Conservation (phyloP, 306 rosid species). For the Gynostemma pentaphyllum region DNA sequence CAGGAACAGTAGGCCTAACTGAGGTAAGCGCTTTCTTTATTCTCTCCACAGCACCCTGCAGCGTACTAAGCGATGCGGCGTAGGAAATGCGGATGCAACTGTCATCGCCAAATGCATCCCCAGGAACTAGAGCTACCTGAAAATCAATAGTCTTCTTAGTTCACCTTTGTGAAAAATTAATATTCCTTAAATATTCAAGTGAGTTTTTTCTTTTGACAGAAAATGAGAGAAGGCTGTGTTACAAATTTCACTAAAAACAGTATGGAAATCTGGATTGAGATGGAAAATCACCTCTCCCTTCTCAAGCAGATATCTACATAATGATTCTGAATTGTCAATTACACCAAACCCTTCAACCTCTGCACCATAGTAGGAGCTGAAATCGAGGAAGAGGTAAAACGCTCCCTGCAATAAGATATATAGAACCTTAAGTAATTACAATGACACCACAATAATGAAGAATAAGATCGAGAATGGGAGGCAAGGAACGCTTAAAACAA, state of each 20-base stretch:
- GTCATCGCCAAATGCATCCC: conserved; percentile 85
- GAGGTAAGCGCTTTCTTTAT: conserved; percentile 53
- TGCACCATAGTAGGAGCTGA: conserved; percentile 72
- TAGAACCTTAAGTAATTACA: not conserved
- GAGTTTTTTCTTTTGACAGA: not conserved
- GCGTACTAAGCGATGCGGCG: conserved; percentile 64
- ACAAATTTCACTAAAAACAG: not conserved
- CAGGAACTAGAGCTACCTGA: conserved; percentile 93
- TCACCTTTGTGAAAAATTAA: not conserved
- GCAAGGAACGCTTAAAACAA: not conserved
- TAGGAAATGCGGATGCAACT: conserved; percentile 84
- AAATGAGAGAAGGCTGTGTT: not conserved
- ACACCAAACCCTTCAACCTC: conserved; percentile 79
- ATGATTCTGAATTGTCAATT: conserved; percentile 70
- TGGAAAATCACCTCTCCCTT: conserved; percentile 62
- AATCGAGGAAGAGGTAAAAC: conserved; percentile 81
- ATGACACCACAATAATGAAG: not conserved
- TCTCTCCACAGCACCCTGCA: conserved; percentile 76
- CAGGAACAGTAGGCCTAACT: conserved; percentile 35
- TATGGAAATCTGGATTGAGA: not conserved
- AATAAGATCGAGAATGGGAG: not conserved
- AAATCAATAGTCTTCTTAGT: conserved; percentile 7
- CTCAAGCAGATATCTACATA: conserved; percentile 71
- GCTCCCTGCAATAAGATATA: conserved; percentile 58
- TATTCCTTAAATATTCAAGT: not conserved